These are phyloP conservation scores for Stephania cephalantha DNA, from an alignment of 164 flowering plant species.

Conservation along the genomic window DNA sequence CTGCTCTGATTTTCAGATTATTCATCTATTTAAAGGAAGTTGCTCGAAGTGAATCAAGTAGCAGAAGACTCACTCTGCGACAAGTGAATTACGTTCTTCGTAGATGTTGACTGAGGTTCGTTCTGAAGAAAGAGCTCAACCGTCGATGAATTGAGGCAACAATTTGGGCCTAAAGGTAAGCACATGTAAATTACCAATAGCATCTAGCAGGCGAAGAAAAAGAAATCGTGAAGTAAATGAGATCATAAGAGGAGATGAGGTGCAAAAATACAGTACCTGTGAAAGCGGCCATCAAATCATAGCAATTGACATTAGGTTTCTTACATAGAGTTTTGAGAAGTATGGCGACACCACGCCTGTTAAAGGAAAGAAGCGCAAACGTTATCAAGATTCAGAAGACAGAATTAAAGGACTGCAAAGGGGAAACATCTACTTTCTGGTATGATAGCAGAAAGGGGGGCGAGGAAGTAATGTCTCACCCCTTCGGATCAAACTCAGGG, in stretches of 20 bases:
- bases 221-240: neutral
- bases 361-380: neutral
- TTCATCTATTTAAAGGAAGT: neutral
- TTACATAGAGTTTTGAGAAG: slow-evolving; percentile 45
- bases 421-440: neutral
- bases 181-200: neutral
- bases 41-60: neutral
- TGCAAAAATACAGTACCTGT: slow-evolving; percentile 38
- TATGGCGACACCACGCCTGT: slow-evolving; percentile 38
- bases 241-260: neutral
- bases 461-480: slow-evolving; percentile 29
- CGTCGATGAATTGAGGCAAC: slow-evolving; percentile 63
- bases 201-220: neutral
- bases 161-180: slow-evolving; percentile 51
- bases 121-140: slow-evolving; percentile 36
- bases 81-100: slow-evolving; percentile 73
- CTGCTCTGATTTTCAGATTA: neutral
- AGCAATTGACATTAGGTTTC: slow-evolving; percentile 43
- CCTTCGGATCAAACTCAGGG: slow-evolving; percentile 48
- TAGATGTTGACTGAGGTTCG: slow-evolving; percentile 67
- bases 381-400: neutral
- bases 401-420: neutral
- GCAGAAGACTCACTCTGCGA: slow-evolving; percentile 59
- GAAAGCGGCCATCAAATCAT: slow-evolving; percentile 38
- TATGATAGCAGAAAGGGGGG: neutral